Conservation (phyloP, 1,139 yeast species). For the Taphrina deformans region DNA sequence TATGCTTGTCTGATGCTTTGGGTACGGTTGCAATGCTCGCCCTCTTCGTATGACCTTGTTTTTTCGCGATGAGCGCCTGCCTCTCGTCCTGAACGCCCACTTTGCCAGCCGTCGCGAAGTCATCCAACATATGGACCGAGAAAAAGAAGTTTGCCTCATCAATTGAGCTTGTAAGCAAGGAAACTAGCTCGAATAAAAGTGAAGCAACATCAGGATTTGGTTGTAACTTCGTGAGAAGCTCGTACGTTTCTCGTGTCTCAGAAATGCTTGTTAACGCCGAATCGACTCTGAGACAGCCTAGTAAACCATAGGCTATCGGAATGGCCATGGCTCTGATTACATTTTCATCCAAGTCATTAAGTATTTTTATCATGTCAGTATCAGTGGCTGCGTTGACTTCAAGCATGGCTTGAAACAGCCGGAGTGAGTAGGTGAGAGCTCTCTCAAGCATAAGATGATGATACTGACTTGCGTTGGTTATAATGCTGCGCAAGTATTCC, state of each 20-base stretch:
- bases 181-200: slow-evolving; percentile 55
- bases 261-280: neutral
- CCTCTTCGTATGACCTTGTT: neutral
- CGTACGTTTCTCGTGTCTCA: slow-evolving; percentile 31
- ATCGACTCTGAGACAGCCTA: slow-evolving; percentile 34
- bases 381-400: neutral
- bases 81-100: slow-evolving; percentile 38
- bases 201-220: slow-evolving; percentile 47
- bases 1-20: slow-evolving; percentile 42
- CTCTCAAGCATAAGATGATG: slow-evolving; percentile 30
- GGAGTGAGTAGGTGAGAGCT: slow-evolving; percentile 15
- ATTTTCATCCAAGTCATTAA: slow-evolving; percentile 1
- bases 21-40: neutral
- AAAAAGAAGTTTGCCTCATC: slow-evolving; percentile 59
- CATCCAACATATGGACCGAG: slow-evolving; percentile 68
- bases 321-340: slow-evolving; percentile 31
- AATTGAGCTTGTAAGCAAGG: slow-evolving; percentile 49
- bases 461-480: neutral
- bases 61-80: neutral
- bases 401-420: slow-evolving; percentile 12
- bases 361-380: neutral
- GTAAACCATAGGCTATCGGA: slow-evolving; percentile 33
- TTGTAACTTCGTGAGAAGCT: slow-evolving; percentile 33
- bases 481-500: neutral
- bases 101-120: slow-evolving; percentile 76